phyloP scores from a whole-genome alignment of 179 eudicot genomes.

The Nepenthes alata region DNA sequence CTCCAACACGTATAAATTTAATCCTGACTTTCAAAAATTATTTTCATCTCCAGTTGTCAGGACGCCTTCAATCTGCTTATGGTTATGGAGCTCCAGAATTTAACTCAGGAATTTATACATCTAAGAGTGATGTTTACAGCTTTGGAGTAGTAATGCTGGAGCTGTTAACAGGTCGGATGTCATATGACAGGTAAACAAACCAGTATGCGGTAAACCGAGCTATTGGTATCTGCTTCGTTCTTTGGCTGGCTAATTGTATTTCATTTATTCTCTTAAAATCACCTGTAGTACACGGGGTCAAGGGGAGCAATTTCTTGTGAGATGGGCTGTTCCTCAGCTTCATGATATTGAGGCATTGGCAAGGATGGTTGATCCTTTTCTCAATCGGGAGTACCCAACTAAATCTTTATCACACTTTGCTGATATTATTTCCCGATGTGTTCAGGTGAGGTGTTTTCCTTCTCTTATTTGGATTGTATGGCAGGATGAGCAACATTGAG shows the following conservation, averaged over 20 bases:
- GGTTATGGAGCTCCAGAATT: slow-evolving; percentile 98
- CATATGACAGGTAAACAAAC: slow-evolving; percentile 65
- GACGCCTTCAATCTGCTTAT: slow-evolving; percentile 67
- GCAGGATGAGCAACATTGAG: no score
- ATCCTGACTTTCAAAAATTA: background rate
- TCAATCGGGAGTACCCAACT: slow-evolving; percentile 39
- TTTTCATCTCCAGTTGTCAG: slow-evolving; percentile 58
- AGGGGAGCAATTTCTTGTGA: slow-evolving; percentile 52
- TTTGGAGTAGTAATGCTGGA: slow-evolving; percentile 81
- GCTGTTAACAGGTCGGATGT: slow-evolving; percentile 80
- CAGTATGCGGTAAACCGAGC: background rate
- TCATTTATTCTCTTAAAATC: slow-evolving; percentile 1
- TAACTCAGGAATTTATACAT: slow-evolving; percentile 75
- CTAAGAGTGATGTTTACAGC: slow-evolving; percentile 88
- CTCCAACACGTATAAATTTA: background rate
- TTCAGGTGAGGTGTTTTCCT: slow-evolving; percentile 33
- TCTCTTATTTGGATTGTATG: background rate
- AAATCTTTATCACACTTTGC: slow-evolving; percentile 65
- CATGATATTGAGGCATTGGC: slow-evolving; percentile 68
- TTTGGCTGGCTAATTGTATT: background rate
- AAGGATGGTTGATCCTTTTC: slow-evolving; percentile 64
- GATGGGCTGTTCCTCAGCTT: slow-evolving; percentile 78
- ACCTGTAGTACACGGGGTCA: slow-evolving; percentile 32
- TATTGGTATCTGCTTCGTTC: background rate
- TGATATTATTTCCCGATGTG: slow-evolving; percentile 57